Conservation (phyloP, 139 green algal species). For the Gonium pectorale region DNA sequence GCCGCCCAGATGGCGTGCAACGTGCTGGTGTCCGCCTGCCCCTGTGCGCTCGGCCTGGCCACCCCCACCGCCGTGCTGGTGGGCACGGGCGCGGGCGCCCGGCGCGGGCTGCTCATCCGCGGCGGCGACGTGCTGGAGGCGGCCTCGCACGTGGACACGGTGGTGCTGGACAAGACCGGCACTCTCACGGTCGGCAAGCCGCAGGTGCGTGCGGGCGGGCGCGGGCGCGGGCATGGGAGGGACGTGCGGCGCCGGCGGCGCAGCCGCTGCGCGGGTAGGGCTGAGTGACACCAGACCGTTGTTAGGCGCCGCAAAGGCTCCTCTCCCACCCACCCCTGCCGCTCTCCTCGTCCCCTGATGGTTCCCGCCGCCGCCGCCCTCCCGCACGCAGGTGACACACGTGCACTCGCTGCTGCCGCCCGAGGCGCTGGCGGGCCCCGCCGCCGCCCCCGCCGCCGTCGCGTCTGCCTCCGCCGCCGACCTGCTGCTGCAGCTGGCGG, state of each 20-base stretch:
- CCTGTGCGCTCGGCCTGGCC: constrained; percentile 93
- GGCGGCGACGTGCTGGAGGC: constrained; percentile 88
- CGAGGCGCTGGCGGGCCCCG: background rate
- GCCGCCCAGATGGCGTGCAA: constrained; percentile 89
- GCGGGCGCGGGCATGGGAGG: too few species aligned
- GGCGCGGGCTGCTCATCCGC: constrained; percentile 86
- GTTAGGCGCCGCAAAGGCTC: too few species aligned
- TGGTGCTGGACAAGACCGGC: constrained; percentile 97
- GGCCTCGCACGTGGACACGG: constrained; percentile 73
- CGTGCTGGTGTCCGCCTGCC: constrained; percentile 95
- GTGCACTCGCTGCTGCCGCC: constrained; percentile 24
- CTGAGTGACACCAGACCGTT: too few species aligned
- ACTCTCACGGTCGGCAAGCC: constrained; percentile 90
- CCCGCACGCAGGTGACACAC: constrained; percentile 42
- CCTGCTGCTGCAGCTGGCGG: constrained; percentile 78
- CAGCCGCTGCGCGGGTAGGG: too few species aligned
- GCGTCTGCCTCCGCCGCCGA: background rate
- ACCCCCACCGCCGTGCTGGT: constrained; percentile 95
- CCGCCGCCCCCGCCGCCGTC: background rate
- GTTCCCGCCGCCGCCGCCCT: too few species aligned
- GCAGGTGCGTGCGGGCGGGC: constrained; percentile 48
- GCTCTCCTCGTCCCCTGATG: too few species aligned
- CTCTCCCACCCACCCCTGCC: too few species aligned
- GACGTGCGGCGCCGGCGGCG: too few species aligned
- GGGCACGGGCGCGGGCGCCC: constrained; percentile 82